Evolutionary conservation across 2,329 filamentous ascomycete genomes (phyloP).

Genomic region (Laburnicola sp.): DNA sequence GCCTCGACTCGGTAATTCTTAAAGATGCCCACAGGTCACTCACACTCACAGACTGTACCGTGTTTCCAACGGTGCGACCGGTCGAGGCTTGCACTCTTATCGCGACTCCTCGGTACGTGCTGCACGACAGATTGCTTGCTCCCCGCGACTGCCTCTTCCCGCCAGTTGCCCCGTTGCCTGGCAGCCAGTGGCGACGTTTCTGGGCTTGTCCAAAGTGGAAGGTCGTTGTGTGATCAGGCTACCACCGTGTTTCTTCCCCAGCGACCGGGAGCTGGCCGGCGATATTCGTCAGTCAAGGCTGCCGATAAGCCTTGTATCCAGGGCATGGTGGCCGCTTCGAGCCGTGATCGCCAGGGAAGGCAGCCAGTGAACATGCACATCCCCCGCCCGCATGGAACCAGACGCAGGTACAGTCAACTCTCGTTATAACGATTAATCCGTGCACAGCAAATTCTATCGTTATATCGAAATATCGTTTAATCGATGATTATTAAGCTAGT

Average conservation of each 20-base stretch:
- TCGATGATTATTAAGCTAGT: too few species aligned
- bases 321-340: constrained; percentile 8
- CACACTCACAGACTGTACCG: too few species aligned
- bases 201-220: constrained; percentile 20
- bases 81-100: constrained; percentile 1
- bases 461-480: too few species aligned
- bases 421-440: too few species aligned
- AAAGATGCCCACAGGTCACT: too few species aligned
- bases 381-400: constrained; percentile 21
- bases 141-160: constrained; percentile 10
- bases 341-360: constrained; percentile 19
- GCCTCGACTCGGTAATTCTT: too few species aligned
- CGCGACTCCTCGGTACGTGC: not conserved
- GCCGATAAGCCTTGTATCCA: constrained; percentile 19
- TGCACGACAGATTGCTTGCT: constrained; percentile 2
- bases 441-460: too few species aligned
- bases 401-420: too few species aligned
- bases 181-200: constrained; percentile 10
- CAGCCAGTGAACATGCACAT: constrained; percentile 17
- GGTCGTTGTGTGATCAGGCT: constrained; percentile 12
- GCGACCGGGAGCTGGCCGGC: constrained; percentile 2
- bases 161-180: not conserved
- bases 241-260: constrained; percentile 8
- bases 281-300: constrained; percentile 2
- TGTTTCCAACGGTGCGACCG: not conserved